phyloP scores from a whole-genome alignment of 2,329 filamentous ascomycete species.

The Venturia oleaginea region DNA sequence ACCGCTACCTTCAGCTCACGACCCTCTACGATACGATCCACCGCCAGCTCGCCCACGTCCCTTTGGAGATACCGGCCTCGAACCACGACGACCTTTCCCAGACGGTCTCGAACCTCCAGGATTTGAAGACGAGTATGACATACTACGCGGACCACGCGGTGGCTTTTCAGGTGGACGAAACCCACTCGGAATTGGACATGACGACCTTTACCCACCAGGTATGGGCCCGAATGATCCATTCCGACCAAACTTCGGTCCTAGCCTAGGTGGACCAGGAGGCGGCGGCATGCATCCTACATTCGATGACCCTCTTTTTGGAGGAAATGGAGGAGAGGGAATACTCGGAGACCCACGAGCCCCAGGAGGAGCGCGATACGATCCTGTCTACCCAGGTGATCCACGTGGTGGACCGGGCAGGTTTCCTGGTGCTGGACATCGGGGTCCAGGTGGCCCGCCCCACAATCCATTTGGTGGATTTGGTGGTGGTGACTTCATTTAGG shows the following conservation, averaged over 20 bases:
- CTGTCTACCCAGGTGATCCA: conserved; percentile 62
- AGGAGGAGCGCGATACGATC: conserved; percentile 87
- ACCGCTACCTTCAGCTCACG: conserved; percentile 27
- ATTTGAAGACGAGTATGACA: conserved; percentile 88
- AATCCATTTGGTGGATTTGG: conserved; percentile 55
- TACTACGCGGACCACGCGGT: conserved; percentile 40
- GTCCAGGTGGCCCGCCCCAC: conserved; percentile 39
- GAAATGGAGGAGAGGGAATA: conserved; percentile 35
- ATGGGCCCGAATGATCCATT: conserved; percentile 80
- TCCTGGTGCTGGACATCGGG: conserved; percentile 33
- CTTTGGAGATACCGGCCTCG: conserved; percentile 50
- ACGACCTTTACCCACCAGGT: conserved; percentile 80
- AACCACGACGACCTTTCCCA: conserved; percentile 55
- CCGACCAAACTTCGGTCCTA: conserved; percentile 54
- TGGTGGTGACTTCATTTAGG: conserved; percentile 47
- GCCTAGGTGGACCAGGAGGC: conserved; percentile 43
- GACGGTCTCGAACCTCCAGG: conserved; percentile 74
- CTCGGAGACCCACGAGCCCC: conserved; percentile 61
- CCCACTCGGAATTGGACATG: conserved; percentile 65
- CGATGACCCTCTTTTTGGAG: conserved; percentile 78
- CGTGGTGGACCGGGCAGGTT: conserved; percentile 25
- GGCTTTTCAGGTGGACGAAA: conserved; percentile 38
- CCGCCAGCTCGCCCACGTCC: conserved; percentile 59
- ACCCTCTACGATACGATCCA: conserved; percentile 39
- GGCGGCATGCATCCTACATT: conserved; percentile 94